Conservation (phyloP, 805 yeast genomes). For the Spathaspora gorwiae region DNA sequence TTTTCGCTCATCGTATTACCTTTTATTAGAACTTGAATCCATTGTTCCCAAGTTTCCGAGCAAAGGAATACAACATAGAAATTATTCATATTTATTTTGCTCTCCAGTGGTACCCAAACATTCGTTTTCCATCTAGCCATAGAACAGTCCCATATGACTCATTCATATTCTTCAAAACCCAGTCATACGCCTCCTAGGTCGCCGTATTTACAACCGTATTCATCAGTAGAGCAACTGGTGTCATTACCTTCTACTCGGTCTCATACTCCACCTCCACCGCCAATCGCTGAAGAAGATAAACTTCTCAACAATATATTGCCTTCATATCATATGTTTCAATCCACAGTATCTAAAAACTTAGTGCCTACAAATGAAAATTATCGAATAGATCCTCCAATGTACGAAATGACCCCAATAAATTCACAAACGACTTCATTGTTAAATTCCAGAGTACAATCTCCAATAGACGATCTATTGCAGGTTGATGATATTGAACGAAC, state of each 20-base stretch:
- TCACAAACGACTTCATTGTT: slow-evolving; percentile 10
- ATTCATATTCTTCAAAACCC: too few relatives aligned
- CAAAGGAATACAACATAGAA: not conserved
- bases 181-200: too few relatives aligned
- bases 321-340: slow-evolving; percentile 41
- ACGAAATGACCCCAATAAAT: slow-evolving; percentile 19
- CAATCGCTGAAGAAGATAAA: slow-evolving; percentile 15
- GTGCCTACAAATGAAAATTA: slow-evolving; percentile 36
- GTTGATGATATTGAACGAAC: slow-evolving; percentile 5
- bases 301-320: slow-evolving; percentile 34
- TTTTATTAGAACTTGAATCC: too few relatives aligned
- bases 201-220: too few relatives aligned
- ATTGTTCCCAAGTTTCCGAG: too few relatives aligned
- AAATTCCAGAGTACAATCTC: slow-evolving; percentile 9
- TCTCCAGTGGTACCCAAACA: too few relatives aligned
- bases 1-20: too few relatives aligned
- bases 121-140: not conserved
- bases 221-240: not conserved
- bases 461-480: slow-evolving; percentile 5
- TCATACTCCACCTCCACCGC: not conserved
- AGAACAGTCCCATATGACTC: not conserved
- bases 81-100: too few relatives aligned
- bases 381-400: slow-evolving; percentile 35
- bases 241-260: not conserved
- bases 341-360: slow-evolving; percentile 35